Evolutionary conservation across 208 protist genomes (phyloP).

Genomic region (Herpetomonas muscarum): DNA sequence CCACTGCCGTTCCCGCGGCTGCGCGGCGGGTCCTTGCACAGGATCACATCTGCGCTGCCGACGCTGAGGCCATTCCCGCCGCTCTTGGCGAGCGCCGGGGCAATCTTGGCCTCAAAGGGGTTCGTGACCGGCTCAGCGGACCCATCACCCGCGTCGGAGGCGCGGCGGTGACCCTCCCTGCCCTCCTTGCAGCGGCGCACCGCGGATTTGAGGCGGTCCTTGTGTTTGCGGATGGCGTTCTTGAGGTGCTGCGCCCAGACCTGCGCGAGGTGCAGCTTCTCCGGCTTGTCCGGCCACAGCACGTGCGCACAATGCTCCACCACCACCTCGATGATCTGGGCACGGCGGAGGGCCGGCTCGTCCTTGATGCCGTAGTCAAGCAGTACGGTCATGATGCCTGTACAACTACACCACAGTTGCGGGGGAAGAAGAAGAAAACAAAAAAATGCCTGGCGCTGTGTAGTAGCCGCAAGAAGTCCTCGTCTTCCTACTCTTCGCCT

Average conservation of each 20-base stretch:
- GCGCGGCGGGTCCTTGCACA: conserved; percentile 9
- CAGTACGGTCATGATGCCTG: conserved; percentile 11
- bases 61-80: conserved; percentile 24
- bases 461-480: not conserved
- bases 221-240: conserved; percentile 10
- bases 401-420: not conserved
- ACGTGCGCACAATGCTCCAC: conserved; percentile 45
- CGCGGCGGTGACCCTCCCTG: too few relatives aligned
- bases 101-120: too few relatives aligned
- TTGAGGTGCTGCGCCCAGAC: conserved; percentile 35
- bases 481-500: not conserved
- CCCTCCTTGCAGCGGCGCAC: not conserved
- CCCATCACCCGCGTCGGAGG: too few relatives aligned
- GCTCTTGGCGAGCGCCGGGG: conserved; percentile 32
- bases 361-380: conserved; percentile 42
- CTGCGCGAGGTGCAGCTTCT: conserved; percentile 21
- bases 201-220: not conserved
- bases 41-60: conserved; percentile 35
- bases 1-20: not conserved
- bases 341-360: conserved; percentile 40
- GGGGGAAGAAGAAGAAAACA: conserved; percentile 6
- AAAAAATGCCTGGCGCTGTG: not conserved
- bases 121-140: conserved; percentile 4
- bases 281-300: conserved; percentile 34
- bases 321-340: conserved; percentile 52